These are phyloP conservation scores for Chlorella sp. DNA, from an alignment of 139 green algal species.

Conservation along the genomic window DNA sequence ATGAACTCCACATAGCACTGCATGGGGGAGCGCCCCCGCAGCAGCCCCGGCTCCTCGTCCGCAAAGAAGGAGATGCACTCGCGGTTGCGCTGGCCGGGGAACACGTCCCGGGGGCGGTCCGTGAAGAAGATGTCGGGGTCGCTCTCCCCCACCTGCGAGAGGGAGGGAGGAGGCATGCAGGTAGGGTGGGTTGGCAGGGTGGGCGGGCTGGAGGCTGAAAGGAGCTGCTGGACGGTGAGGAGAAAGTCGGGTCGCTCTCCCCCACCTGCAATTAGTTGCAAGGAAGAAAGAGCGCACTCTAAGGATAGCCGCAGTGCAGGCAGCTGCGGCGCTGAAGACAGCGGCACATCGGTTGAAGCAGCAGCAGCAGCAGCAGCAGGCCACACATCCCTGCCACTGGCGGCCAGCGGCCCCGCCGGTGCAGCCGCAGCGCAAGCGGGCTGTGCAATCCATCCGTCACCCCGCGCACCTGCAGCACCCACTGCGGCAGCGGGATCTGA, in stretches of 20 bases:
- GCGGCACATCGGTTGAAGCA: neutral
- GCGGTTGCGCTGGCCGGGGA: constrained; percentile 69
- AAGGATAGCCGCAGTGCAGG: no score
- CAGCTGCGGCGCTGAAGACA: no score
- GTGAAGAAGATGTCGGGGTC: constrained; percentile 92
- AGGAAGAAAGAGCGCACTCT: no score
- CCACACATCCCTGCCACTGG: no score
- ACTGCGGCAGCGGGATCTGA: constrained; percentile 82
- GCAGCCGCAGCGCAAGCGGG: no score
- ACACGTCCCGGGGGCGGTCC: constrained; percentile 71
- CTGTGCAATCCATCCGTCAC: no score
- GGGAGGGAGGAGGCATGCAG: neutral
- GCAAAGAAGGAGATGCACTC: constrained; percentile 90
- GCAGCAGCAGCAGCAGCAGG: neutral
- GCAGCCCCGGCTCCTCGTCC: constrained; percentile 72
- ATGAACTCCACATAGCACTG: constrained; percentile 94
- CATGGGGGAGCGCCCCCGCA: constrained; percentile 69
- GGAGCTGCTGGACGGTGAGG: neutral
- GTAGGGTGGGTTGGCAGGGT: no score
- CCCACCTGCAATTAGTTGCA: neutral
- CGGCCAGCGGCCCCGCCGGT: no score
- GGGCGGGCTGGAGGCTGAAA: no score
- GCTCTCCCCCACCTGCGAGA: constrained; percentile 62
- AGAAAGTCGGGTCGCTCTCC: constrained; percentile 6
- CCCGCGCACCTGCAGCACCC: constrained; percentile 80